A percentile compares a stretch with the other conserved stretches of the same genome.
phyloP scores from a whole-genome alignment of 2,329 filamentous ascomycete genomes.

The Neonectria hederae region DNA sequence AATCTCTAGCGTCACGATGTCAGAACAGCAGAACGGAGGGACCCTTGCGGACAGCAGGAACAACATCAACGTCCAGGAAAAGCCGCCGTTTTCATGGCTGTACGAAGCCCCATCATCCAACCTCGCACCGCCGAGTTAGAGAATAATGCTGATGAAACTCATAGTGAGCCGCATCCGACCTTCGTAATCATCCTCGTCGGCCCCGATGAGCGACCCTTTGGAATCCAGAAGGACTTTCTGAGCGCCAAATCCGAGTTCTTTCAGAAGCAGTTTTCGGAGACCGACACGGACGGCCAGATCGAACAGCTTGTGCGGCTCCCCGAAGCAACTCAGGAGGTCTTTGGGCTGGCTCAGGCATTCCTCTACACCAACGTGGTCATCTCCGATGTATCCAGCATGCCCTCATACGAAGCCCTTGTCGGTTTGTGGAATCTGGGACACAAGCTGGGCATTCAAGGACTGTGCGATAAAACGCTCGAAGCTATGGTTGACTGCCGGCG shows the following conservation, averaged over 20 bases:
- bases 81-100: constrained; percentile 51
- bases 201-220: constrained; percentile 62
- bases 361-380: constrained; percentile 62
- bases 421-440: constrained; percentile 66
- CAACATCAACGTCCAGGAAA: constrained; percentile 26
- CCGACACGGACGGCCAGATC: constrained; percentile 49
- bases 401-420: constrained; percentile 64
- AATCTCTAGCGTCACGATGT: constrained; percentile 22
- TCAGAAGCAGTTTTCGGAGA: constrained; percentile 54
- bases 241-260: constrained; percentile 62
- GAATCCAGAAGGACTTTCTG: constrained; percentile 67
- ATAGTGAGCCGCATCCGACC: constrained; percentile 62
- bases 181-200: constrained; percentile 67
- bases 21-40: constrained; percentile 26
- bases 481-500: constrained; percentile 66
- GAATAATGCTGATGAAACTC: constrained; percentile 21
- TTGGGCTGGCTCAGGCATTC: constrained; percentile 64
- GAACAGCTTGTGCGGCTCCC: constrained; percentile 63
- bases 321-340: constrained; percentile 59
- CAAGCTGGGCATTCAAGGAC: constrained; percentile 61
- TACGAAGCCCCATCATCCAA: constrained; percentile 33
- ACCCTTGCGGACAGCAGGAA: constrained; percentile 14
- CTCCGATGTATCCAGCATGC: constrained; percentile 52
- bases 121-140: no score
- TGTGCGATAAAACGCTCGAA: constrained; percentile 65